Evolutionary conservation across 257 asterid species (phyloP).

Genomic region (Ballota nigra): DNA sequence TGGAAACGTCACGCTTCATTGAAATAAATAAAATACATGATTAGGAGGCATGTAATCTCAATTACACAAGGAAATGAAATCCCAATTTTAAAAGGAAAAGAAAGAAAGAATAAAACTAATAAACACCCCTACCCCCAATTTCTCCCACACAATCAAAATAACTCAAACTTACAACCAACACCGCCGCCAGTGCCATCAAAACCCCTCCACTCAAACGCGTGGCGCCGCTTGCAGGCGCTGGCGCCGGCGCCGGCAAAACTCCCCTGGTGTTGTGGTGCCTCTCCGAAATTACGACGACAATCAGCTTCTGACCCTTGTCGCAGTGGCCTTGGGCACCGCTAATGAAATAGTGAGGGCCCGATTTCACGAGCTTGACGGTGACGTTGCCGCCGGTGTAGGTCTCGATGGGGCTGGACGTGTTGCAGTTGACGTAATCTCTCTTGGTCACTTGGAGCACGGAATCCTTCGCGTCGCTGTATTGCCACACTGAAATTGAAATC

Average conservation of each 20-base stretch:
- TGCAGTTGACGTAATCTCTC: slow-evolving; percentile 66
- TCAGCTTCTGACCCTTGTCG: slow-evolving; percentile 67
- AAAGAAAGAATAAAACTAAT: too few species aligned
- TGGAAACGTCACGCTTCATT: too few species aligned
- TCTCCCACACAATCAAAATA: too few species aligned
- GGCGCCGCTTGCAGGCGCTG: slow-evolving; percentile 47
- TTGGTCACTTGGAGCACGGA: slow-evolving; percentile 63
- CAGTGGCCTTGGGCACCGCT: slow-evolving; percentile 73
- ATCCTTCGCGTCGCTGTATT: slow-evolving; percentile 50
- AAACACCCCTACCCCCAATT: too few species aligned
- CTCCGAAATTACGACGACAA: slow-evolving; percentile 66
- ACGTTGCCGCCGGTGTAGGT: slow-evolving; percentile 49
- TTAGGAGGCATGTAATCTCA: too few species aligned
- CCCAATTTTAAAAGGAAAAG: too few species aligned
- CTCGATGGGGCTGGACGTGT: slow-evolving; percentile 56
- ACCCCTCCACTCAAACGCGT: slow-evolving; percentile 27
- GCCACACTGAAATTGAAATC: slow-evolving; percentile 55
- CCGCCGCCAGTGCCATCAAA: slow-evolving; percentile 26
- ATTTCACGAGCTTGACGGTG: slow-evolving; percentile 48
- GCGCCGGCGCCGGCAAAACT: slow-evolving; percentile 73
- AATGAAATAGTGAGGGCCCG: slow-evolving; percentile 76
- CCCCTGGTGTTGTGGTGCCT: slow-evolving; percentile 40
- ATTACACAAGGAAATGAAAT: too few species aligned
- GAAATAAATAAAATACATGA: too few species aligned
- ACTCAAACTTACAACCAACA: slow-evolving; percentile 21